Evolutionary conservation across 2,329 filamentous ascomycete genomes (phyloP).

Genomic region (Furcasterigmium sp.): DNA sequence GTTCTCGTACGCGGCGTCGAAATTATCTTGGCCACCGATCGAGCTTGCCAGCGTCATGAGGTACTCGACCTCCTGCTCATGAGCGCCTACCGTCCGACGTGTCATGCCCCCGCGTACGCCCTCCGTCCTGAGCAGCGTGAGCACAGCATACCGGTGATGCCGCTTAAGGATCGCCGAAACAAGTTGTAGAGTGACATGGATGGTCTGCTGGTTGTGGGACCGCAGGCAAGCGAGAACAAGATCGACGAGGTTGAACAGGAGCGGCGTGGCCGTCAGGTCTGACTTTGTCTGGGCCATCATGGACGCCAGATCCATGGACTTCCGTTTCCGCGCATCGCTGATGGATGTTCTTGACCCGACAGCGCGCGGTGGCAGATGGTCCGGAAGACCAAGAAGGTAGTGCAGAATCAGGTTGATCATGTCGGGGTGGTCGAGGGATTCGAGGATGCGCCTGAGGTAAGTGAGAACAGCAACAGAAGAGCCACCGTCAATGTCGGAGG

Average conservation of each 20-base stretch:
- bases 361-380: slow-evolving; percentile 34
- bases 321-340: slow-evolving; percentile 71
- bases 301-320: slow-evolving; percentile 81
- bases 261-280: slow-evolving; percentile 69
- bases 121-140: slow-evolving; percentile 67
- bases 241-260: slow-evolving; percentile 90
- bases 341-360: slow-evolving; percentile 43
- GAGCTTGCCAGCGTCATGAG: slow-evolving; percentile 64
- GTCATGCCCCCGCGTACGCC: slow-evolving; percentile 46
- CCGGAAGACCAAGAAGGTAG: slow-evolving; percentile 81
- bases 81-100: slow-evolving; percentile 64
- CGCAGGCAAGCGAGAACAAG: slow-evolving; percentile 79
- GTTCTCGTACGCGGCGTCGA: slow-evolving; percentile 68
- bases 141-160: slow-evolving; percentile 81
- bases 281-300: slow-evolving; percentile 66
- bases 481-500: slow-evolving; percentile 92
- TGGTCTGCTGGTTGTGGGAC: slow-evolving; percentile 82
- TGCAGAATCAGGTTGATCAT: slow-evolving; percentile 91
- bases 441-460: slow-evolving; percentile 84
- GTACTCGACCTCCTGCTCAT: slow-evolving; percentile 69
- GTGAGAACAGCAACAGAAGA: slow-evolving; percentile 95
- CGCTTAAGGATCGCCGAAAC: slow-evolving; percentile 80
- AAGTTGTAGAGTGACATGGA: slow-evolving; percentile 82
- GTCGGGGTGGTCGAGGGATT: slow-evolving; percentile 87
- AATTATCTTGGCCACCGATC: slow-evolving; percentile 63